Percentiles rank a stretch among this genome's conserved stretches.
Conservation (phyloP, 306 rosid genomes). For the Rubus idaeus region DNA sequence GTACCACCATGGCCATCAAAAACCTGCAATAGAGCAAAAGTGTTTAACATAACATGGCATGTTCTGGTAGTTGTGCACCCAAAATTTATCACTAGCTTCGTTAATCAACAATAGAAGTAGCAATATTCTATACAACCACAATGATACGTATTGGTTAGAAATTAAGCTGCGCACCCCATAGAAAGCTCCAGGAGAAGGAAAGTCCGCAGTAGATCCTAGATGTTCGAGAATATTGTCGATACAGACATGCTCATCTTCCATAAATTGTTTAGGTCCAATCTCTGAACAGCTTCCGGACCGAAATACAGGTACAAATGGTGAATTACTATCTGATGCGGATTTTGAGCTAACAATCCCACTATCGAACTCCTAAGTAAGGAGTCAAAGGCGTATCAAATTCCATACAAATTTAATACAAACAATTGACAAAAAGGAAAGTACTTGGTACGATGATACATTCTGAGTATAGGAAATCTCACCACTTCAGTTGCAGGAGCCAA, state of each 20-base stretch:
- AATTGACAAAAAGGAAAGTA: neutral
- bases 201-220: slow-evolving; percentile 30
- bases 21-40: slow-evolving; percentile 21
- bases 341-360: slow-evolving; percentile 27
- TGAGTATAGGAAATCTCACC: slow-evolving; percentile 14
- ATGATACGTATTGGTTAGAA: neutral
- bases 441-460: neutral
- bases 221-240: slow-evolving; percentile 32
- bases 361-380: slow-evolving; percentile 29
- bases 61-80: neutral
- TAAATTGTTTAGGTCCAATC: slow-evolving; percentile 38
- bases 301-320: slow-evolving; percentile 28
- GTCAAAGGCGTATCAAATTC: neutral
- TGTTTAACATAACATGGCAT: neutral
- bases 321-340: slow-evolving; percentile 25
- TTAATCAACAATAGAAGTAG: neutral
- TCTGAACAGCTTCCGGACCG: slow-evolving; percentile 48
- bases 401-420: neutral
- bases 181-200: slow-evolving; percentile 41
- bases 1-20: slow-evolving; percentile 47
- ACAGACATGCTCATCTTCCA: slow-evolving; percentile 44
- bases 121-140: neutral
- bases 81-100: neutral
- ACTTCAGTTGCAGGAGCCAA: slow-evolving; percentile 31
- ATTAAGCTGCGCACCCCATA: slow-evolving; percentile 35